Percentiles rank a stretch among this genome's conserved stretches.
Evolutionary conservation across 1,139 yeast genomes (phyloP).

Genomic region (Kodamaea sp.): DNA sequence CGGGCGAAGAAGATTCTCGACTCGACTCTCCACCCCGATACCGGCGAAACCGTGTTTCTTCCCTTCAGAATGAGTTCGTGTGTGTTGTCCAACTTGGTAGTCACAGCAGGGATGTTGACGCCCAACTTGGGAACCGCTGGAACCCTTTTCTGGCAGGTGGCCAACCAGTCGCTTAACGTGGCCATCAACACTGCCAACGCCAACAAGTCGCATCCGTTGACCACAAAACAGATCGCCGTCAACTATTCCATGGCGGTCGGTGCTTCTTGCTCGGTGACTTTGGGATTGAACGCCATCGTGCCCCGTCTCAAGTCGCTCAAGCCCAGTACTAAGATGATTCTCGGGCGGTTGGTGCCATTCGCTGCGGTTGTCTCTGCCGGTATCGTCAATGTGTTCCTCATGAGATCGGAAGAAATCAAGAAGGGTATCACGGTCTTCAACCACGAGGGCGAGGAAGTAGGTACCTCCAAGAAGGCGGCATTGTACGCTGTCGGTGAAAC

Average conservation of each 20-base stretch:
- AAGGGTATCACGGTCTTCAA: constrained; percentile 79
- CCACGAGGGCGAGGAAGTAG: constrained; percentile 66
- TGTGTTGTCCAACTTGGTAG: constrained; percentile 89
- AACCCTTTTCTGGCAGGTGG: constrained; percentile 94
- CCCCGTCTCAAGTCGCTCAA: constrained; percentile 70
- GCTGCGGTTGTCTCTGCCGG: constrained; percentile 99
- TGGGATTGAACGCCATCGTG: constrained; percentile 86
- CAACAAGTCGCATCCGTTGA: constrained; percentile 88
- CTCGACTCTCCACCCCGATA: constrained; percentile 91
- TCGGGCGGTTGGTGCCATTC: constrained; percentile 90
- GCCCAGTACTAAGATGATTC: constrained; percentile 67
- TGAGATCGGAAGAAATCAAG: constrained; percentile 92
- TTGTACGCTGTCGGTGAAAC: constrained; percentile 93
- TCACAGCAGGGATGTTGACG: constrained; percentile 96
- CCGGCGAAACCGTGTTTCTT: constrained; percentile 85
- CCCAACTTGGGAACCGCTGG: constrained; percentile 90
- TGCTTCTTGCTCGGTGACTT: constrained; percentile 93
- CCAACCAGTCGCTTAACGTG: constrained; percentile 93
- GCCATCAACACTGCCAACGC: constrained; percentile 97
- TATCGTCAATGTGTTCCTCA: constrained; percentile 85
- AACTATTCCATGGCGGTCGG: constrained; percentile 87
- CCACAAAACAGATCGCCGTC: constrained; percentile 71
- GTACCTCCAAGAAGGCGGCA: constrained; percentile 85
- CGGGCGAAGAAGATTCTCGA: constrained; percentile 82
- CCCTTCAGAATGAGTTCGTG: constrained; percentile 98